Conservation (phyloP, 345 rosid genomes). For the Brassica carinata region DNA sequence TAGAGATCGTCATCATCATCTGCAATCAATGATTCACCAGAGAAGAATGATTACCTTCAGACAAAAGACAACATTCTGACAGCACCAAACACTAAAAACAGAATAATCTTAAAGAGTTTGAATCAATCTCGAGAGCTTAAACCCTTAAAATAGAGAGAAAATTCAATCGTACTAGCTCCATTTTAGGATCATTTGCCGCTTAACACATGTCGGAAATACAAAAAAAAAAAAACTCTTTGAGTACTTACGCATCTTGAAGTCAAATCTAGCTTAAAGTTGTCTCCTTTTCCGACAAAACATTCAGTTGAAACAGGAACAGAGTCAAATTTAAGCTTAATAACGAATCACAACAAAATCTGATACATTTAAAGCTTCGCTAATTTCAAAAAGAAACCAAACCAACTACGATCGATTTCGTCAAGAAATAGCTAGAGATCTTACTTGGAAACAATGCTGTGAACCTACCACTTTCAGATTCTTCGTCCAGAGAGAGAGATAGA, state of each 20-base stretch:
- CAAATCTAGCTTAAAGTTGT: constrained; percentile 17
- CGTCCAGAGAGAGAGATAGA: neutral
- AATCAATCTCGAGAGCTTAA: constrained; percentile 2
- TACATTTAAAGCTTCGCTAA: constrained; percentile 3
- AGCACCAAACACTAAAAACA: neutral
- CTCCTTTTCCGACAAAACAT: constrained; percentile 15
- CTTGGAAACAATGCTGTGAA: constrained; percentile 30
- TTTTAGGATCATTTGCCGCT: neutral
- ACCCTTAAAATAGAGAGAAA: neutral
- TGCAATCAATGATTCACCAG: constrained; percentile 10
- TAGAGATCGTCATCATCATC: constrained; percentile 22
- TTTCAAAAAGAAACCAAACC: neutral
- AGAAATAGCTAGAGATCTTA: constrained; percentile 26
- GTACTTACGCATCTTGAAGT: constrained; percentile 25
- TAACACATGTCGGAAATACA: neutral
- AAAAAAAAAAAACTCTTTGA: neutral
- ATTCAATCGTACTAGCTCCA: neutral
- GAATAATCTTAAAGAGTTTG: neutral
- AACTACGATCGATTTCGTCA: neutral
- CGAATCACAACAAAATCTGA: neutral
- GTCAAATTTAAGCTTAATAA: constrained; percentile 10
- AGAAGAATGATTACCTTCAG: neutral
- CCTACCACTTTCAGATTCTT: neutral
- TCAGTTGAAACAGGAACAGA: neutral
- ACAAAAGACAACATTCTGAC: constrained; percentile 1